These are phyloP conservation scores for Amylocarpus encephaloides DNA, from an alignment of 2,329 filamentous ascomycete genomes.

Conservation along the genomic window DNA sequence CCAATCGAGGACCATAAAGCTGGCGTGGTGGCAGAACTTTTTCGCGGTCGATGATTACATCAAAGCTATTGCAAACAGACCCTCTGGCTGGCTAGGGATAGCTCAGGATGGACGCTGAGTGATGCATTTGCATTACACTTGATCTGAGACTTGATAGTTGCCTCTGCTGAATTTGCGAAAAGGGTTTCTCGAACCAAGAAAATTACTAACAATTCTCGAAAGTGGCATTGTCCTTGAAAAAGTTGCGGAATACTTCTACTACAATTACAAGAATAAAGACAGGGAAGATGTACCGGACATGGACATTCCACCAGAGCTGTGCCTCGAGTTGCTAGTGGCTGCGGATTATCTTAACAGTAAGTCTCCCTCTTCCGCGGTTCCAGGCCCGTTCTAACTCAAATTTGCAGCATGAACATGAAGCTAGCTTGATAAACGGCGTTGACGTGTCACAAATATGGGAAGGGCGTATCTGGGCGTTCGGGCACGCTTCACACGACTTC, in stretches of 20 bases:
- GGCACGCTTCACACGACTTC: background rate
- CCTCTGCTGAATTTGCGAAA: background rate
- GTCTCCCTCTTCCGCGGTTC: constrained; percentile 13
- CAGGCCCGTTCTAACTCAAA: constrained; percentile 1
- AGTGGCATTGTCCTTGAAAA: constrained; percentile 72
- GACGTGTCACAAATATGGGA: background rate
- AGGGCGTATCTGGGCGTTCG: constrained; percentile 13
- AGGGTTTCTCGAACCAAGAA: background rate
- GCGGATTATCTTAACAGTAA: constrained; percentile 67
- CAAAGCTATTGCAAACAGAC: constrained; percentile 28
- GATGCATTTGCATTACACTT: constrained; percentile 49
- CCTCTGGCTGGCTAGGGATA: constrained; percentile 23
- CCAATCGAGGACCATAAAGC: background rate
- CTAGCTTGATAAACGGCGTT: background rate
- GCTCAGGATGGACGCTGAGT: constrained; percentile 27
- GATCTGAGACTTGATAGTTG: constrained; percentile 45
- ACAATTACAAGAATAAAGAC: constrained; percentile 68
- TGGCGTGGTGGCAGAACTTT: background rate
- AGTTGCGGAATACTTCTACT: constrained; percentile 77
- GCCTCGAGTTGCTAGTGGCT: constrained; percentile 69
- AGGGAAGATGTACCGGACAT: constrained; percentile 70
- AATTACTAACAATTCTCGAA: constrained; percentile 11
- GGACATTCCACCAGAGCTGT: constrained; percentile 73
- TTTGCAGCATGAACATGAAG: background rate
- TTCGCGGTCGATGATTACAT: constrained; percentile 29